Base-by-base conservation (phyloP, 192 early-diverging fungal genomes). In the Mortierella alpina region DNA sequence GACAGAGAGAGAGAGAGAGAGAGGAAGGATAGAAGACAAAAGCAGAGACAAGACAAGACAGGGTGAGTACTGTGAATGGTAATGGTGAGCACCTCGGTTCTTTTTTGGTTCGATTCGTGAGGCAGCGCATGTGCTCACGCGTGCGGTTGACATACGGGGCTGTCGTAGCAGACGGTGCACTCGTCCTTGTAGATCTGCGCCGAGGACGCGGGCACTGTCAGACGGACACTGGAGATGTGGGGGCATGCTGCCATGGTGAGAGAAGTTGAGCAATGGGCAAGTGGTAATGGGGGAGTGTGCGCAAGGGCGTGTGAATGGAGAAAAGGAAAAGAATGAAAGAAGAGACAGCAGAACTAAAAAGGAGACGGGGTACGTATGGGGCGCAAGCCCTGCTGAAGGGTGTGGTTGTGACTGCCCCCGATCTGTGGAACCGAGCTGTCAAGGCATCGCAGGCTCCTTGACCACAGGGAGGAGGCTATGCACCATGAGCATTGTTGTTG, bases 151-250 rank as follows among this genome's bases (percentile, higher is more conserved):
- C 69, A 53, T 68, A 80, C 77, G 45, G 77, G 77, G 17, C 70
- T 72, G 82, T 95, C 94, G 86, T 96, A 99, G 85, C 97, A 99
- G 56, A 92, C 86, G 18, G 95, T 96, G 83, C 96, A 99, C 83
- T 99, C 97, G 65, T 99, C 96, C 84, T 98, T 99, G 90, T 95
- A 87, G 20, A 96, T 84, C 62, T 87, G 73, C 40, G 84, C 85
- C 39, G 73, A 75, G 4, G 87, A 68, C 5, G 78, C 74, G 51
- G 88, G 85, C 47, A 82, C 73, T 1, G 73, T 63, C 20, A 90
- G 64, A 40, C 66, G 59, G n/a, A 85, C 59, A 31, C 50, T 64
- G 10, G 79, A 66, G 59, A 88, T 74, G 75, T 93, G 91, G 39
- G 87, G 63, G 59, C 91, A 93, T 14, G 76, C 64, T 65, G 80